Evolutionary conservation across 306 rosid genomes (phyloP).

Genomic region (Begonia fuchsioides): DNA sequence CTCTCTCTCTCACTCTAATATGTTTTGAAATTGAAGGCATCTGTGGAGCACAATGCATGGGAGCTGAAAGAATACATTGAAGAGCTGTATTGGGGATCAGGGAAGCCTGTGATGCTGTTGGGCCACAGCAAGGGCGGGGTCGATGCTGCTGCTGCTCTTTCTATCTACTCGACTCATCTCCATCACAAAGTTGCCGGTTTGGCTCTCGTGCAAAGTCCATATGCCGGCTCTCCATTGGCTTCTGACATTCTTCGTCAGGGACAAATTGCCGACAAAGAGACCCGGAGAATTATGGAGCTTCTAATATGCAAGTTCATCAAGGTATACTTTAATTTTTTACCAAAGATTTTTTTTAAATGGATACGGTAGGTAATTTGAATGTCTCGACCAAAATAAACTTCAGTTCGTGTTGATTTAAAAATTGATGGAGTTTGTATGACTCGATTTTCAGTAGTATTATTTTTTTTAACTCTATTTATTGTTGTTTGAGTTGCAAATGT

Average conservation of each 20-base stretch:
- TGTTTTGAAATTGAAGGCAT: constrained; percentile 27
- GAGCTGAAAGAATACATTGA: constrained; percentile 64
- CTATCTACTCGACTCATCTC: constrained; percentile 51
- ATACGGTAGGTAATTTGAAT: no score
- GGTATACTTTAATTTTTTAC: constrained; percentile 22
- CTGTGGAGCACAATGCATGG: constrained; percentile 70
- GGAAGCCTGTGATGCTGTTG: constrained; percentile 59
- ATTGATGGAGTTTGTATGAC: no score
- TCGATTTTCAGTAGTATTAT: no score
- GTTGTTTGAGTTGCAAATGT: no score
- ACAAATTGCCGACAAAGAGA: constrained; percentile 73
- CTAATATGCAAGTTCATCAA: constrained; percentile 68
- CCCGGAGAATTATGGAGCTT: constrained; percentile 60
- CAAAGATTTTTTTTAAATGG: no score
- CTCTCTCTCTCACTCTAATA: not conserved
- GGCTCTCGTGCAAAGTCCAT: constrained; percentile 74
- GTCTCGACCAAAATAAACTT: no score
- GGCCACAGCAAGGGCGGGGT: constrained; percentile 92
- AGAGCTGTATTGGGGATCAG: constrained; percentile 81
- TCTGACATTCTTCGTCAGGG: constrained; percentile 70
- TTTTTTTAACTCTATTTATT: no score
- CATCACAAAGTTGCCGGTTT: constrained; percentile 74
- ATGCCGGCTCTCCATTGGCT: constrained; percentile 78
- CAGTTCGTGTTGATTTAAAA: not conserved
- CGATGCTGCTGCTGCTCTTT: constrained; percentile 69